These are phyloP conservation scores for Boletus vermiculosoides DNA, from an alignment of 768 basidiomycete genomes.

Conservation along the genomic window DNA sequence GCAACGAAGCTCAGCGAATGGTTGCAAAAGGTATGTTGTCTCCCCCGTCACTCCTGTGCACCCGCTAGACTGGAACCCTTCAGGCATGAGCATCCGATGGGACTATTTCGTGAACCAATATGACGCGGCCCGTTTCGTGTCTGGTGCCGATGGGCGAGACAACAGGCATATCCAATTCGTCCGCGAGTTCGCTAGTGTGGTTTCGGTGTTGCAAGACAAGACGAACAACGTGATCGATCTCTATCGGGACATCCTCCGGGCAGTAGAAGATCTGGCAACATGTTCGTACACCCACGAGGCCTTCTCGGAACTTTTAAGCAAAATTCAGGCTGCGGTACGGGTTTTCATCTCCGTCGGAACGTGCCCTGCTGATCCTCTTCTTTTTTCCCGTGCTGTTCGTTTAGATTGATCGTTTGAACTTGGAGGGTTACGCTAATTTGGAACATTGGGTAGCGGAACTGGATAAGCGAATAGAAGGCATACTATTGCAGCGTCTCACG, in stretches of 20 bases:
- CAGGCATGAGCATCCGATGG: constrained; percentile 96
- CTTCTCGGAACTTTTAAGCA: constrained; percentile 73
- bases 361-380: neutral
- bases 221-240: constrained; percentile 91
- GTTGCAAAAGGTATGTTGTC: constrained; percentile 70
- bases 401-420: constrained; percentile 89
- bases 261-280: constrained; percentile 83
- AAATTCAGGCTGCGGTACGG: constrained; percentile 82
- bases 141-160: constrained; percentile 73
- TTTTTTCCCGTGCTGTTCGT: neutral
- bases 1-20: constrained; percentile 92
- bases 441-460: constrained; percentile 89
- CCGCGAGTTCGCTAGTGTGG: constrained; percentile 89
- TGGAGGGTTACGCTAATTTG: constrained; percentile 94
- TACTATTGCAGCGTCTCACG: constrained; percentile 70
- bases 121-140: constrained; percentile 74
- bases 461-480: constrained; percentile 78
- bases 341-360: neutral
- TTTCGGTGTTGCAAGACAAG: constrained; percentile 95
- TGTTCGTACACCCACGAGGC: constrained; percentile 84
- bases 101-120: constrained; percentile 96
- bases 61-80: neutral
- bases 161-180: constrained; percentile 93
- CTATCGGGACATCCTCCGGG: constrained; percentile 79
- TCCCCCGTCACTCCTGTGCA: neutral